Evolutionary conservation across 768 basidiomycete genomes (phyloP), one percentile per base, ranked within the genome.

Genomic region (Mycena epipterygia): DNA sequence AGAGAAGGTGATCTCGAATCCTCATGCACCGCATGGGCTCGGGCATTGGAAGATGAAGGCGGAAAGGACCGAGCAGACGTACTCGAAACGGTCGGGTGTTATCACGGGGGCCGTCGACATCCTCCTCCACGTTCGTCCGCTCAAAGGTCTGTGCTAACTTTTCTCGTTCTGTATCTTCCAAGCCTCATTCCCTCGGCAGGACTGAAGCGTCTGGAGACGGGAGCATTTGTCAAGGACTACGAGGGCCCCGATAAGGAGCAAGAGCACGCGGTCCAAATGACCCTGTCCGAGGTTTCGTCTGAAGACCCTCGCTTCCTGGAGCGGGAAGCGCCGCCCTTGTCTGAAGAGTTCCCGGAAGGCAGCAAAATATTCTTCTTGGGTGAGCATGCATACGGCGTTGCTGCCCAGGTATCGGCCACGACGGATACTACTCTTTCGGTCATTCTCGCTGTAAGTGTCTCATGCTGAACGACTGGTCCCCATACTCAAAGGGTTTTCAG

Each of bases 291-390:
- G 68, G 94, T 98, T 41, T 85, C 86, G 14, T 95, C 93, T 5
- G 96, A 99, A 80, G 98, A 99, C 78, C 93, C 95, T 30, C 91
- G 94, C 32, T 95, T 88, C 79, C 65, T 94, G 49, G 98, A 98
- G 81, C 89, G 89, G 75, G 90, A 89, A 12, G 89, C 98, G 0
- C 93, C 95, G 0, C 91, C 95, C 0, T 81, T 99, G 33, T 86
- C 90, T 0, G 91, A 95, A 61, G 98, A 99, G 78, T 98, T 95
- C 82, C 96, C 97, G 0, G 90, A 89, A 0, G 95, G 93, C 0
- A 93, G 90, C 79, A 95, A 93, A 77, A 94, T 99, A 32, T 98
- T 99, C 83, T 99, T 98, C 90, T 87, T 99, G 9, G 97, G 97
- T 19, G 93, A 95, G 76, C 92, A 95, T 78, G 95, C 94, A 0